phyloP scores from a whole-genome alignment of 257 asterid species.

The Mitragyna speciosa region DNA sequence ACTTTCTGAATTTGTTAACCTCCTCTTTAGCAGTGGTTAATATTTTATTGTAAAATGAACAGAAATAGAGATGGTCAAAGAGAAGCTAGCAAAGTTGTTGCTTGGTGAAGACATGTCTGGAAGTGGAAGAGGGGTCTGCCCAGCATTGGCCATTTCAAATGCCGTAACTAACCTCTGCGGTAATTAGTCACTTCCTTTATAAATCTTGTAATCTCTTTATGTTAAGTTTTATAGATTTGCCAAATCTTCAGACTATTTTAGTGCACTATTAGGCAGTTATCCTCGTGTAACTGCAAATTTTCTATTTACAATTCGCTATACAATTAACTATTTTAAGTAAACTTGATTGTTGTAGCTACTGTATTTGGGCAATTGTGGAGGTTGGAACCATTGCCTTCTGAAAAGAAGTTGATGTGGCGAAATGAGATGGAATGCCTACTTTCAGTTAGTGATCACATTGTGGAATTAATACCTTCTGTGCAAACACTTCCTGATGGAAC shows the following conservation, averaged over 20 bases:
- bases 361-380: slow-evolving; percentile 93
- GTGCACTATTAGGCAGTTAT: background rate
- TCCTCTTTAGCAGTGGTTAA: background rate
- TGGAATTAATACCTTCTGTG: slow-evolving; percentile 72
- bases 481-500: slow-evolving; percentile 80
- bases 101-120: slow-evolving; percentile 98
- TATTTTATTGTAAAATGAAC: slow-evolving; percentile 10
- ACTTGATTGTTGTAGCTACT: slow-evolving; percentile 49
- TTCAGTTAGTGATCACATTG: slow-evolving; percentile 66
- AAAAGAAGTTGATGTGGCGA: slow-evolving; percentile 75
- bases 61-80: slow-evolving; percentile 92
- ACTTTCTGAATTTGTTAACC: background rate
- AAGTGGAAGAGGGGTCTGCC: slow-evolving; percentile 80
- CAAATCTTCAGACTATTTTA: too few relatives aligned
- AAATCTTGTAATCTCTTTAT: background rate
- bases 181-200: slow-evolving; percentile 22
- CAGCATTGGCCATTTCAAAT: slow-evolving; percentile 82
- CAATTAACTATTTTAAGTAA: background rate
- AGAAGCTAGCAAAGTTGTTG: slow-evolving; percentile 66
- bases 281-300: background rate
- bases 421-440: slow-evolving; percentile 86
- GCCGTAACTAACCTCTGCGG: slow-evolving; percentile 85
- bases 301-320: background rate
- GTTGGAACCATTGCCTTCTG: slow-evolving; percentile 68
- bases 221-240: background rate